phyloP scores from a whole-genome alignment of 2,329 filamentous ascomycete genomes.

The Aspergillus aculeatinus region DNA sequence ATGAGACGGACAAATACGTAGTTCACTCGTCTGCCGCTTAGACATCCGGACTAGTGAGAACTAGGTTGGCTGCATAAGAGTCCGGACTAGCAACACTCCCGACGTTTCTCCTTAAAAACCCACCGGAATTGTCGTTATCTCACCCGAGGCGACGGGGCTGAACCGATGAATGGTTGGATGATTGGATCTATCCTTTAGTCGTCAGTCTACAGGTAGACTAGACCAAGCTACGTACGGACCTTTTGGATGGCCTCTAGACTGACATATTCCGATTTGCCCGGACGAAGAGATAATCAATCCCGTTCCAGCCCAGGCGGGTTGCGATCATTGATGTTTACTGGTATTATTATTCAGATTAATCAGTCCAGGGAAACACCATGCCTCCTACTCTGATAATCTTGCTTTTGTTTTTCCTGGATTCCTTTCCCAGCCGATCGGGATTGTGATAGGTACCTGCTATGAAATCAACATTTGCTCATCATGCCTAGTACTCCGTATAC shows the following conservation, averaged over 20 bases:
- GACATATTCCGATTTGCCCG: conserved; percentile 9
- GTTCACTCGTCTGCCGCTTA: not conserved
- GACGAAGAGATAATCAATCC: not conserved
- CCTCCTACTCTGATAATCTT: too few relatives aligned
- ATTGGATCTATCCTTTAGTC: too few relatives aligned
- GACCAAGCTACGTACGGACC: conserved; percentile 14
- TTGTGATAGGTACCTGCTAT: too few relatives aligned
- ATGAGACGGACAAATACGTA: not conserved
- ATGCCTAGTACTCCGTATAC: too few relatives aligned
- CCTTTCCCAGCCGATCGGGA: too few relatives aligned
- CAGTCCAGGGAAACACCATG: too few relatives aligned
- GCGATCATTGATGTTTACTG: not conserved
- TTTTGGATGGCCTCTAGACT: conserved; percentile 12
- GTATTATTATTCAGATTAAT: not conserved
- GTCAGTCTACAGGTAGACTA: too few relatives aligned
- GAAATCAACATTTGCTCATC: too few relatives aligned
- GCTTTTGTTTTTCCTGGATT: too few relatives aligned
- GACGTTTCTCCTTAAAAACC: not conserved
- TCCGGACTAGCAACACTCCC: not conserved
- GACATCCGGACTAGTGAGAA: not conserved
- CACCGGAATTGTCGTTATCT: conserved; percentile 20
- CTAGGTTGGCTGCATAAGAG: not conserved
- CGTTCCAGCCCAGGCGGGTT: not conserved
- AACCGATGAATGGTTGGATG: conserved; percentile 5
- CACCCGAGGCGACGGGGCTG: conserved; percentile 13